Base-by-base conservation (phyloP, 208 protist genomes). In the Leptomonas pyrrhocoris region DNA sequence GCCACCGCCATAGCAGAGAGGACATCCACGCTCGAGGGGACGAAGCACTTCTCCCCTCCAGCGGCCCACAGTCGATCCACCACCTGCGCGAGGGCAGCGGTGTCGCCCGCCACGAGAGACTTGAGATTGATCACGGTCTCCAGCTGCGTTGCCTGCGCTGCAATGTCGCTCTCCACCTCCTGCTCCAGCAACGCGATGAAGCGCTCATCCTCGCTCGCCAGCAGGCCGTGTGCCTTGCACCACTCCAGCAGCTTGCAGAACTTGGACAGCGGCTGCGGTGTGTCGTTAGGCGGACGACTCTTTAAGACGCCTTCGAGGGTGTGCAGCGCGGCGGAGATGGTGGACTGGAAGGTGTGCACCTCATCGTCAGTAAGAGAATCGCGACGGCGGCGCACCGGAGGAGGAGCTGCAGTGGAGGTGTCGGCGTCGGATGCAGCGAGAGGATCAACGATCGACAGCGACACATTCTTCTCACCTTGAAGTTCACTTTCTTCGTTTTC, bases 61-160 rank as follows among this genome's bases (percentile, higher is more conserved):
- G 66, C 73, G 19, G 59, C 36, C 88, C 90, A 95, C 59, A 95
- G 59, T 16, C 76, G 72, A 18, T 95, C 74, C 11, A 85, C 42
- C 3, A 83, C 62, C 15, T 62, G 34, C 0, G 45, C 23, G 19
- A 86, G 80, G 8, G 74, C 84, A 40, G 58, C 77, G 15, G 78
- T 80, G 57, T 95, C 83, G 2, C 84, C 83, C 9, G 80, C 58
- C 5, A 69, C 27, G 27, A 92, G 58, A 6, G 74, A 79, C 60
- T 96, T 96, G 21, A 96, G 68, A 49, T 69, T 70, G 57, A 94
- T 82, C 15, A 96, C 91, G 15, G 83, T 83, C 64, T 96, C 88
- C 30, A 96, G 56, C 57, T 96, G 88, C 45, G 61, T 77, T 19
- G 85, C 80, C 54, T 90, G 85, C 50, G 49, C 50, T 19, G 54